phyloP scores from a whole-genome alignment of 176 grass and related monocot genomes.

The Triticum dicoccoides region DNA sequence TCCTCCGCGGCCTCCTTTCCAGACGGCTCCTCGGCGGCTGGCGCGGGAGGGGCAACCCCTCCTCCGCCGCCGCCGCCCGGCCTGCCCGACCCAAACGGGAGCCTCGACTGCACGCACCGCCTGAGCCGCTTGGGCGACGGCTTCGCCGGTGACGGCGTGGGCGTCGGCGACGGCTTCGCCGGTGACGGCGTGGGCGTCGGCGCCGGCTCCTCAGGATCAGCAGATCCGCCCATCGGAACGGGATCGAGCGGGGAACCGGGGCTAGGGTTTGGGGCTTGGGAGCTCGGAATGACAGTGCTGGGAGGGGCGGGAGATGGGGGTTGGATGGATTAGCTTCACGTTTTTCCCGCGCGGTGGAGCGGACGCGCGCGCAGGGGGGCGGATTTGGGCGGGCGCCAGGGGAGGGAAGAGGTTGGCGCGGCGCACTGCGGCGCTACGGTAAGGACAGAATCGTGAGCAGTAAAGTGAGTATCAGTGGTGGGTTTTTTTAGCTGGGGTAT shows the following conservation, averaged over 20 bases:
- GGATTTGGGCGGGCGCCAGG: constrained; percentile 10
- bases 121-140: constrained; percentile 16
- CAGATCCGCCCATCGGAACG: constrained; percentile 38
- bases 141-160: constrained; percentile 30
- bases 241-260: neutral
- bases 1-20: neutral
- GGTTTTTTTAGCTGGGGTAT: too few relatives aligned
- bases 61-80: neutral
- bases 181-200: constrained; percentile 34
- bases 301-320: neutral
- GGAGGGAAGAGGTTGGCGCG: neutral
- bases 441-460: neutral
- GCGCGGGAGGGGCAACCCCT: neutral
- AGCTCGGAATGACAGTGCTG: neutral
- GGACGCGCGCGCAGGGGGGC: neutral
- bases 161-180: constrained; percentile 29
- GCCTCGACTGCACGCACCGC: constrained; percentile 64
- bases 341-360: constrained; percentile 40
- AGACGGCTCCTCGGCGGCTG: constrained; percentile 2
- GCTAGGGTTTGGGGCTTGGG: constrained; percentile 38
- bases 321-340: constrained; percentile 16
- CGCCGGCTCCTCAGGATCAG: constrained; percentile 28
- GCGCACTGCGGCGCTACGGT: neutral
- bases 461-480: neutral
- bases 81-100: constrained; percentile 44